Evolutionary conservation across 805 yeast genomes (phyloP).

Genomic region (Pichia rugopelliculosa): DNA sequence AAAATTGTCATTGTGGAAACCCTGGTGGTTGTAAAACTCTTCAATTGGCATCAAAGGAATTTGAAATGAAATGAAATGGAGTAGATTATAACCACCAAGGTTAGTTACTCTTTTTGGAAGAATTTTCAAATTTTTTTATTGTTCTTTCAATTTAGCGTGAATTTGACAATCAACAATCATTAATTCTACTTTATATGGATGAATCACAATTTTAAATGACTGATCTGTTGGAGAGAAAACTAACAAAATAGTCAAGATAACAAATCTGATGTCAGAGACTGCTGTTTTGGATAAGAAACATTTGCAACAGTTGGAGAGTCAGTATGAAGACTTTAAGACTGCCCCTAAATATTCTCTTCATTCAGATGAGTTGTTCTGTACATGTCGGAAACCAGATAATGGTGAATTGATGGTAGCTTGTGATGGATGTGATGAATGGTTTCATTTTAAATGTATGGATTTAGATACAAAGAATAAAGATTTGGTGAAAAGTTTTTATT

Average conservation of each 20-base stretch:
- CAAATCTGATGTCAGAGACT: neutral
- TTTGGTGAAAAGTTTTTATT: slow-evolving; percentile 57
- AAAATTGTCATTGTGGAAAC: too few relatives aligned
- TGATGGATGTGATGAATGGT: slow-evolving; percentile 95
- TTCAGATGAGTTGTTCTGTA: slow-evolving; percentile 60
- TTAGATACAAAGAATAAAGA: slow-evolving; percentile 43
- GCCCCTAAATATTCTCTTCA: slow-evolving; percentile 37
- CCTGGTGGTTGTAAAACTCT: too few relatives aligned
- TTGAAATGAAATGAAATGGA: too few relatives aligned
- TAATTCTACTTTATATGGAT: too few relatives aligned
- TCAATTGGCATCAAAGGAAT: too few relatives aligned
- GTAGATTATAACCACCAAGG: neutral
- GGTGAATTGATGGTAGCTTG: slow-evolving; percentile 90
- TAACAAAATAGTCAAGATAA: neutral
- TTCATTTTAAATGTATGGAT: slow-evolving; percentile 72
- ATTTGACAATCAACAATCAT: too few relatives aligned
- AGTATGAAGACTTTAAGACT: slow-evolving; percentile 23
- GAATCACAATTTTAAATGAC: too few relatives aligned
- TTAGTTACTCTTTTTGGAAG: too few relatives aligned
- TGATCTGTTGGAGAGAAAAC: too few relatives aligned
- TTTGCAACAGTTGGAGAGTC: slow-evolving; percentile 19
- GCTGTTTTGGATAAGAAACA: slow-evolving; percentile 3
- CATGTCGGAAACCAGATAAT: slow-evolving; percentile 70
- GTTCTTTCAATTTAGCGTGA: too few relatives aligned
- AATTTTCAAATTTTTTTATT: too few relatives aligned